phyloP scores from a whole-genome alignment of 352 stramenopile genomes.

The Thraustochytrium striatum region DNA sequence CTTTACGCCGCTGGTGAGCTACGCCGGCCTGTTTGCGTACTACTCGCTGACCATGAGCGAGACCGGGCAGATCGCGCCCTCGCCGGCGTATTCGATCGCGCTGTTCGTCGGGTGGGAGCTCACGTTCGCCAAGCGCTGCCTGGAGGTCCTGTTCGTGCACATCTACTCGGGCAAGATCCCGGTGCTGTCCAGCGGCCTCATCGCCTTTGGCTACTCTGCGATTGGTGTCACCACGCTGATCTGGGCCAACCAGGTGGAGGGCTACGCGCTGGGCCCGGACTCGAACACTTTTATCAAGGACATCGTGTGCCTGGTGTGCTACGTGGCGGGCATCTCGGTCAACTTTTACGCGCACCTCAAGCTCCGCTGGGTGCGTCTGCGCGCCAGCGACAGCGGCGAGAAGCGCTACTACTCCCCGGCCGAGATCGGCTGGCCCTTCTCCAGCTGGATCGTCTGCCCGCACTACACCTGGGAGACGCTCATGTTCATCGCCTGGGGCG shows the following conservation, averaged over 20 bases:
- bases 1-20: not conserved
- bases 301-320: not conserved
- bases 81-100: not conserved
- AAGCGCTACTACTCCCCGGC: not conserved
- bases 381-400: not conserved
- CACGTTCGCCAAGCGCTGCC: not conserved
- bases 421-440: not conserved
- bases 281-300: not conserved
- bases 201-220: not conserved
- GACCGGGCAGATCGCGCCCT: not conserved
- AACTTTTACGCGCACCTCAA: not conserved
- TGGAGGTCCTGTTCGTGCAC: not conserved
- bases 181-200: not conserved
- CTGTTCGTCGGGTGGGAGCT: not conserved
- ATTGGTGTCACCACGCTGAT: not conserved
- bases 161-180: slow-evolving; percentile 3
- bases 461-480: not conserved
- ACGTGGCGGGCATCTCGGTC: not conserved
- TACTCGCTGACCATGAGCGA: not conserved
- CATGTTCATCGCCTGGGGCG: not conserved
- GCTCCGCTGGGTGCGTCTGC: not conserved
- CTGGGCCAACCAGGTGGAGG: not conserved
- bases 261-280: not conserved
- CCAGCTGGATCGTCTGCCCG: not conserved
- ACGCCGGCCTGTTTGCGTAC: slow-evolving; percentile 9